phyloP scores from a whole-genome alignment of 768 basidiomycete genomes.

The Lactarius indigo region DNA sequence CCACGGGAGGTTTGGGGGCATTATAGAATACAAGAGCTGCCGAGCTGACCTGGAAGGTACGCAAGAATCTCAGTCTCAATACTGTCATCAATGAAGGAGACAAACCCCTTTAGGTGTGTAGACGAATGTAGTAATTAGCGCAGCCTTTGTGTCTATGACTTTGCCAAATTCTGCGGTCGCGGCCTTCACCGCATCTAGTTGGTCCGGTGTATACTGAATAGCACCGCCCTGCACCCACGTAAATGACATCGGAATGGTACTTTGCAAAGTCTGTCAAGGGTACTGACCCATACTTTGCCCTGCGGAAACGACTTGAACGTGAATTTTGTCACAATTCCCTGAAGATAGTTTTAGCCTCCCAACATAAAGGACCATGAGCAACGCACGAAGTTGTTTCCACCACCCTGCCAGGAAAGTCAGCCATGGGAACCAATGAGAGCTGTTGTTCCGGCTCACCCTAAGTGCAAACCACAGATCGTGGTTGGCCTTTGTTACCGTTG shows the following conservation, averaged over 20 bases:
- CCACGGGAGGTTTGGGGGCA: conserved; percentile 39
- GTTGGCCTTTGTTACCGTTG: conserved; percentile 31
- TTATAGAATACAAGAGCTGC: conserved; percentile 50
- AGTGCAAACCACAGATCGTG: conserved; percentile 40
- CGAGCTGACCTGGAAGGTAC: neutral
- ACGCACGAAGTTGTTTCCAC: neutral
- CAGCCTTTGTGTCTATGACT: neutral
- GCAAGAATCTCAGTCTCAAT: conserved; percentile 37
- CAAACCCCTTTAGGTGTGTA: conserved; percentile 36
- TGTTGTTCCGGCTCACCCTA: conserved; percentile 28
- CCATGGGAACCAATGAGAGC: conserved; percentile 29
- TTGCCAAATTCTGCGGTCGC: neutral
- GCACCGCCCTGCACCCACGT: neutral
- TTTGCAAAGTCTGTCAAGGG: conserved; percentile 15
- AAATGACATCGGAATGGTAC: neutral
- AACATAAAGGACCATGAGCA: neutral
- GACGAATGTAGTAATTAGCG: neutral
- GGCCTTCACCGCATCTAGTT: neutral
- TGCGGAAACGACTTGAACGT: conserved; percentile 50
- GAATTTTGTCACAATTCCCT: conserved; percentile 57
- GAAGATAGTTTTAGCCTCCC: neutral
- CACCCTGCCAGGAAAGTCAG: conserved; percentile 49
- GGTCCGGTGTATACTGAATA: neutral
- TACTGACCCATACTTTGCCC: conserved; percentile 16
- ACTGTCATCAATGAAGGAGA: conserved; percentile 14